A percentile compares a stretch with the other conserved stretches of the same genome.
Evolutionary conservation across 306 rosid species (phyloP).

Genomic region (Cicer yamashitae): DNA sequence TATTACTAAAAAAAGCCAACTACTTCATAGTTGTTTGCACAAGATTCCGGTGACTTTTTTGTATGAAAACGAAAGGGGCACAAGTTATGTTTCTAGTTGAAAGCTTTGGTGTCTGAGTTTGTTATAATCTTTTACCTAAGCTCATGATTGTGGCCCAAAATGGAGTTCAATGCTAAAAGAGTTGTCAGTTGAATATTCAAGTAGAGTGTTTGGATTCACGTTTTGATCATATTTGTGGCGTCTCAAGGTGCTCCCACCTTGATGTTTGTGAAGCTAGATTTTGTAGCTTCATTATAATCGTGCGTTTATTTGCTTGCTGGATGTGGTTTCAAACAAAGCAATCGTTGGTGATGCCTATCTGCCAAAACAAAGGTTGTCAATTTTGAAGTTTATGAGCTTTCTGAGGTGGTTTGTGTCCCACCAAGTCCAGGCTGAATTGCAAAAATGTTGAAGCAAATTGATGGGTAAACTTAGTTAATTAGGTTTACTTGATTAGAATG

Average conservation of each 20-base stretch:
- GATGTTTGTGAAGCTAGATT: too few relatives aligned
- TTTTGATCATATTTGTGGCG: too few relatives aligned
- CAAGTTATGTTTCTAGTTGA: not conserved
- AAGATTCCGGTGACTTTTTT: not conserved
- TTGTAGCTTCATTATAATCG: too few relatives aligned
- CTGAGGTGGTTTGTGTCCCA: not conserved
- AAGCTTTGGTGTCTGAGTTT: not conserved
- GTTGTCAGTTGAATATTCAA: constrained; percentile 21
- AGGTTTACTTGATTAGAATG: not conserved
- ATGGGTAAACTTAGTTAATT: not conserved
- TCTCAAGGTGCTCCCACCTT: too few relatives aligned
- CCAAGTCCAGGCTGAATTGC: not conserved
- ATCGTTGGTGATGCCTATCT: not conserved
- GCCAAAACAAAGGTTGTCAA: not conserved
- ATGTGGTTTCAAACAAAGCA: too few relatives aligned
- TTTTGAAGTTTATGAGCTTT: constrained; percentile 1
- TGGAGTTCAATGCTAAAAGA: not conserved
- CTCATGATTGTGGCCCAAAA: not conserved
- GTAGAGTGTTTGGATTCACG: not conserved
- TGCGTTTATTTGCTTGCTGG: too few relatives aligned
- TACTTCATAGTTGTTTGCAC: constrained; percentile 1
- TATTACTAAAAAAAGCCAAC: not conserved
- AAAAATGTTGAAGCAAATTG: not conserved
- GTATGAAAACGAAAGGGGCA: not conserved
- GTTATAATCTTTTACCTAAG: not conserved